Percentiles rank a stretch among this genome's conserved stretches.
These are phyloP conservation scores for Saturnispora sekii DNA, from an alignment of 805 yeast genomes.

Conservation along the genomic window DNA sequence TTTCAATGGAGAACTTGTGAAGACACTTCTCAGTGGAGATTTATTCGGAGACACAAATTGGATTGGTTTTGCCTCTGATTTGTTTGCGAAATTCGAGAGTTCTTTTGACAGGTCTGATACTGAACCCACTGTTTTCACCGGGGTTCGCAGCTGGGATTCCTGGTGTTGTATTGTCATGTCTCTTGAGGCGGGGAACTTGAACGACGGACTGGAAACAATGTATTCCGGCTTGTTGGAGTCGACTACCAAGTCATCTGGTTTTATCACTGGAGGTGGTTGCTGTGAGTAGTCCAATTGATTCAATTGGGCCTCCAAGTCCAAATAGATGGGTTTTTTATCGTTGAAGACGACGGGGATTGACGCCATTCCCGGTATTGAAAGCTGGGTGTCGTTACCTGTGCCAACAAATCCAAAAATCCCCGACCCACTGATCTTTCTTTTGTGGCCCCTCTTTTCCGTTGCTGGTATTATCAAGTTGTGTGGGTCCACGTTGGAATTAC, in stretches of 20 bases:
- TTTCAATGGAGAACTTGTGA: conserved; percentile 11
- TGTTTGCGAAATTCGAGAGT: conserved; percentile 6
- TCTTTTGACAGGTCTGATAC: conserved; percentile 1
- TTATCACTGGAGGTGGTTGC: conserved; percentile 4
- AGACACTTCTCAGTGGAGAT: conserved; percentile 7
- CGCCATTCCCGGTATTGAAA: conserved; percentile 46
- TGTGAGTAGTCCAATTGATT: conserved; percentile 14
- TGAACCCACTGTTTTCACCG: conserved; percentile 5
- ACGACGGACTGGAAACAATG: neutral
- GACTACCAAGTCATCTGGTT: conserved; percentile 2
- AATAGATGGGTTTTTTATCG: conserved; percentile 23
- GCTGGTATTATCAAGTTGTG: neutral
- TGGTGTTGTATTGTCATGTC: conserved; percentile 4
- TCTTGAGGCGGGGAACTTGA: conserved; percentile 4
- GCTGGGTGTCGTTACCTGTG: conserved; percentile 42
- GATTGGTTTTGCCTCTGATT: conserved; percentile 7
- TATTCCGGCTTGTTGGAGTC: conserved; percentile 5
- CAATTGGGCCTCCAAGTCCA: conserved; percentile 21
- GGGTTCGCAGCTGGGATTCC: conserved; percentile 7
- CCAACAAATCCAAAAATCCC: conserved; percentile 68
- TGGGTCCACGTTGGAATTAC: neutral
- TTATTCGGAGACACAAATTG: conserved; percentile 7
- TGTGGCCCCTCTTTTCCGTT: conserved; percentile 30
- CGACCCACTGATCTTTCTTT: conserved; percentile 64
- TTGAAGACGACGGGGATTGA: conserved; percentile 16